A percentile compares a stretch with the other conserved stretches of the same genome.
phyloP scores from a whole-genome alignment of 257 asterid genomes.

The Petunia axillaris region DNA sequence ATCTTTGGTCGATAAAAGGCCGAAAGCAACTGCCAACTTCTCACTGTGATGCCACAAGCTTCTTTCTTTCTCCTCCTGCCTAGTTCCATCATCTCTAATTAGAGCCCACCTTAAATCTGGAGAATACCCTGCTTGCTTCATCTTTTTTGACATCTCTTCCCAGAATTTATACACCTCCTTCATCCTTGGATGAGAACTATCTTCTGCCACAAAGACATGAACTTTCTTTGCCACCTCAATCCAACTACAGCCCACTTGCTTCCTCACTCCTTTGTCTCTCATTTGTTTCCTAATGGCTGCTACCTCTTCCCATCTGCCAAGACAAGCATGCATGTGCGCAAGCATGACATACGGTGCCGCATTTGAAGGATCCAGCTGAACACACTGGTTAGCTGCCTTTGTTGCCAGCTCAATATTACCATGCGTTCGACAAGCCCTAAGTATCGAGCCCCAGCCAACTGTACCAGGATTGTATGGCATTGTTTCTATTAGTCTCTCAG shows the following conservation, averaged over 20 bases:
- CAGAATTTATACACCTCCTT: constrained; percentile 54
- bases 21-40: constrained; percentile 71
- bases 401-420: constrained; percentile 59
- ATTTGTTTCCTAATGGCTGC: constrained; percentile 51
- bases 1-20: constrained; percentile 47
- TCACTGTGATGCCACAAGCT: constrained; percentile 64
- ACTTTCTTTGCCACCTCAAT: constrained; percentile 58
- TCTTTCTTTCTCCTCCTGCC: constrained; percentile 46
- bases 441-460: constrained; percentile 70
- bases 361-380: constrained; percentile 64
- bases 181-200: constrained; percentile 62
- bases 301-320: constrained; percentile 70
- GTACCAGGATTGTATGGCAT: constrained; percentile 66
- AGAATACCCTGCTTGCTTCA: constrained; percentile 57
- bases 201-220: constrained; percentile 75
- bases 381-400: constrained; percentile 65
- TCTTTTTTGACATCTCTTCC: constrained; percentile 61
- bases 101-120: constrained; percentile 50
- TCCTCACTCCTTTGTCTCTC: constrained; percentile 50
- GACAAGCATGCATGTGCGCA: constrained; percentile 53
- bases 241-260: constrained; percentile 80
- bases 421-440: constrained; percentile 65
- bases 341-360: constrained; percentile 75
- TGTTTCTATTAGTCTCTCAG: constrained; percentile 53
- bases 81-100: constrained; percentile 42